Evolutionary conservation across 108 stramenopile genomes (phyloP), one percentile per base, ranked within the genome.

Genomic region (Skeletonema potamos): DNA sequence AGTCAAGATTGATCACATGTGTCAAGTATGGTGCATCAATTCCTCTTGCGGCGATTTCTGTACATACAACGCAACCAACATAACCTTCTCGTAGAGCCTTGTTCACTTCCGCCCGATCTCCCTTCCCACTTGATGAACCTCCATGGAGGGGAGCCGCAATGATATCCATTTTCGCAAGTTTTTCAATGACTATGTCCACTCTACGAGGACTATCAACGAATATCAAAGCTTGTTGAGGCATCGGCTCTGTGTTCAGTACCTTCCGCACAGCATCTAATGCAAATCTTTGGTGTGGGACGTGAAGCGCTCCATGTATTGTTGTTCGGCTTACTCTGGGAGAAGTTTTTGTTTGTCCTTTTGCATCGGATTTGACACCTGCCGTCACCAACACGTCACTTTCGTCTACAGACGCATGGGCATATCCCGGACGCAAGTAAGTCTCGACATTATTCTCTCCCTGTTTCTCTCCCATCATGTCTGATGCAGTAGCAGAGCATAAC

Each of bases 1-100:
- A 79, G 78, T 95, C 94, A 39, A 92, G 54, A 74, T 95, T 95
- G 28, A 95, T 86, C 11, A 92, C 92, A 68, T 95, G 94, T 10
- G 94, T 95, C 63, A 95, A 66, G 29, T 89, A 81, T 0, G 92
- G 92, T n/a, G 92, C 94, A 78, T 95, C 94, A 9, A 92, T 64
- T 3, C 94, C 94, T 26, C 94, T 82, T 54, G 94, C 94, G 5
- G 94, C 94, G 73, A 95, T 66, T 80, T 95, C 94, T 1, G 94
- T 95, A 39, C 89, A 88, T 5, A 95, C 94, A 44, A 95, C 94
- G 26, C 90, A 79, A 8, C 94, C 94, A 29, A 95, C 90, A 39
- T 85, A 85, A 24, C 94, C 94, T 54, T 91, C 92, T 27, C 94
- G 85, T 32, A 95, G 60, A 0, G 92, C 92, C 44, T 87, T 87